Evolutionary conservation across 257 asterid genomes (phyloP), one percentile per base, ranked within the genome.

Genomic region (Ajuga chamaepitys): DNA sequence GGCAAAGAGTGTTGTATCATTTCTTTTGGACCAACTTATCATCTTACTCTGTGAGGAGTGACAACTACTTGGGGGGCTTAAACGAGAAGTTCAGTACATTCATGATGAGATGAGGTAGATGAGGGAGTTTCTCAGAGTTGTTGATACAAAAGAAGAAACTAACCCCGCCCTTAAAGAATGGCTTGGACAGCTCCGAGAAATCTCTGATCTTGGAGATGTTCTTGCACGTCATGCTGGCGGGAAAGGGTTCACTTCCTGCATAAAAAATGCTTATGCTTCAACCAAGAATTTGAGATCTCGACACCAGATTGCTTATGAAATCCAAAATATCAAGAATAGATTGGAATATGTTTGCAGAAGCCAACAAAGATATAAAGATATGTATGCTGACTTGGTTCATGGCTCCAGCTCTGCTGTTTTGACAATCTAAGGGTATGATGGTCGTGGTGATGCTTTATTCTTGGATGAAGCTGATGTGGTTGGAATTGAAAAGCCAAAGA

Each of bases 181-280:
- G 85, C 30, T 74, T 16, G 17, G 54, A 6, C 83, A 74, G 52
- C 80, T 83, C 3, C 72, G 79, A 16, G 85, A 78, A 4, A 68
- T 64, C 32, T 71, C 85, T 10, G 84, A 76, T 41, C 63, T 58
- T 11, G 68, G 72, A 50, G 78, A 83, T 59, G 62, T 66, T 64
- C 70, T 80, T 7, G 89, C 22, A 37, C 18, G 10, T 1, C 44
- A 14, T 26, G 48, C n/a, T 13, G 53, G 18, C 30, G 16, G 9
- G 1, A 38, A 16, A 10, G 66, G 68, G 53, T 46, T 56, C 11
- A 8, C 20, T 35, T 70, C 74, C 4, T 10, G 9, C 10, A 24
- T 75, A 0, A 63, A 26, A 7, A 38, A 28, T 16, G 13, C 50
- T 3, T 65, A 16, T 63, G 14, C 37, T 24, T 70, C 56, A 1